Base-by-base conservation (phyloP, 805 yeast genomes). In the Candida endomychidarum region DNA sequence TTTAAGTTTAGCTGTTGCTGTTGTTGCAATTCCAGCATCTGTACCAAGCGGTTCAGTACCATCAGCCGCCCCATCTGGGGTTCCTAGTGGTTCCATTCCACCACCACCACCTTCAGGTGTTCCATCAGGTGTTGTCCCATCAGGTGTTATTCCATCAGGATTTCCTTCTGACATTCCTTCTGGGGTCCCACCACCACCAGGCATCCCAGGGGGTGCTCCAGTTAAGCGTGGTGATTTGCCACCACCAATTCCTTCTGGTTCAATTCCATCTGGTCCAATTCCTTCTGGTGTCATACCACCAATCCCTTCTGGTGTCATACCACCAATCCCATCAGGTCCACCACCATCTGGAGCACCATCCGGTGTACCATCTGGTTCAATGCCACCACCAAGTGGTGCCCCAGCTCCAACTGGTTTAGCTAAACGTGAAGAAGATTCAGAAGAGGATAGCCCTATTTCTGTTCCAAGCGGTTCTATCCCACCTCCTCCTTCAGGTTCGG, bases 101-200 rank as follows among this genome's bases (percentile, higher is more conserved):
- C 20, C 19, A 27, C 20, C 31, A n/a, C 17, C 16, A 8, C 16
- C 17, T 7, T n/a, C 17, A 4, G 29, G 18, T 14, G 17, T 26
- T 26, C 17, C 29, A n/a, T n/a, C 31, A 25, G 9, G 8, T n/a
- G 31, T 19, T 26, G 17, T 26, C 12, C 17, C 29, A 15, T 27
- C 31, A 16, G 31, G 9, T 27, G 20, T 7, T 9, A 10, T 15
- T 16, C 33, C 33, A 17, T 11, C 33, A 6, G 22, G 22, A 8
- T 15, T n/a, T n/a, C n/a, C n/a, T n/a, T n/a, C n/a, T n/a, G n/a
- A n/a, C 33, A 18, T 4, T 19, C 21, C 34, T 9, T 21, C 34
- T 30, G 24, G 15, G n/a, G 23, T 30, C 34, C 32, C 34, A 30
- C 22, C 22, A 5, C 32, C 20, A 29, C 11, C 32, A 10, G 32